Conservation (phyloP, 2,329 filamentous ascomycete genomes). For the Fusarium sp. region DNA sequence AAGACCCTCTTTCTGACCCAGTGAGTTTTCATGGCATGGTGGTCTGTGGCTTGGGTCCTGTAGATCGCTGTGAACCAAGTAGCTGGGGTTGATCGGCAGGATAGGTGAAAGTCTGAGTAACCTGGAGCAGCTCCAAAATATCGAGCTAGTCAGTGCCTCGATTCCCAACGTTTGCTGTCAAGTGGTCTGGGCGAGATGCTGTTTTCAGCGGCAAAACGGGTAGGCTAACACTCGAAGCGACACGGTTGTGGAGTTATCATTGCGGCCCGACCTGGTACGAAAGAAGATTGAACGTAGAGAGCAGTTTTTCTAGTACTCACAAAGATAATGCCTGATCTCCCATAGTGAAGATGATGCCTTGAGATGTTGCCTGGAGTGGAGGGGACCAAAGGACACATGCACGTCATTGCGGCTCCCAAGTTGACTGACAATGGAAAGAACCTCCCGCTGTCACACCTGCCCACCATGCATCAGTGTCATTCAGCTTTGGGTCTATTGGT, state of each 20-base stretch:
- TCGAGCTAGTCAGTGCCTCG: conserved; percentile 12
- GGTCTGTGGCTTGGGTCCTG: conserved; percentile 5
- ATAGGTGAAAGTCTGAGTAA: conserved; percentile 12
- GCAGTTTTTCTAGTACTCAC: not conserved
- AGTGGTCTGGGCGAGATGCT: not conserved
- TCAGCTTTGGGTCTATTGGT: not conserved
- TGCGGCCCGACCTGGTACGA: not conserved
- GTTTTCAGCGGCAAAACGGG: conserved; percentile 22
- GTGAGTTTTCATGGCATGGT: not conserved
- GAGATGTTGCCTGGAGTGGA: not conserved
- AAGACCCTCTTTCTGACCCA: not conserved
- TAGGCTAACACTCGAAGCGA: not conserved
- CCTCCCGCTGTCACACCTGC: not conserved
- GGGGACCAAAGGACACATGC: not conserved
- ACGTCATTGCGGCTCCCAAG: not conserved
- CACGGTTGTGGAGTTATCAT: conserved; percentile 21
- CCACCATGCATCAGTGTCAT: not conserved
- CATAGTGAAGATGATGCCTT: too few species aligned
- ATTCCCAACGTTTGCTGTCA: conserved; percentile 7
- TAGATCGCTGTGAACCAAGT: not conserved
- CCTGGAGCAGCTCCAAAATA: not conserved
- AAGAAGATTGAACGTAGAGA: not conserved
- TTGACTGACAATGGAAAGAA: not conserved
- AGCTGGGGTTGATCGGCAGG: not conserved
- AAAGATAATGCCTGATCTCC: not conserved